Evolutionary conservation across 352 stramenopile genomes (phyloP).

Genomic region (Elongisporangium anandrum): DNA sequence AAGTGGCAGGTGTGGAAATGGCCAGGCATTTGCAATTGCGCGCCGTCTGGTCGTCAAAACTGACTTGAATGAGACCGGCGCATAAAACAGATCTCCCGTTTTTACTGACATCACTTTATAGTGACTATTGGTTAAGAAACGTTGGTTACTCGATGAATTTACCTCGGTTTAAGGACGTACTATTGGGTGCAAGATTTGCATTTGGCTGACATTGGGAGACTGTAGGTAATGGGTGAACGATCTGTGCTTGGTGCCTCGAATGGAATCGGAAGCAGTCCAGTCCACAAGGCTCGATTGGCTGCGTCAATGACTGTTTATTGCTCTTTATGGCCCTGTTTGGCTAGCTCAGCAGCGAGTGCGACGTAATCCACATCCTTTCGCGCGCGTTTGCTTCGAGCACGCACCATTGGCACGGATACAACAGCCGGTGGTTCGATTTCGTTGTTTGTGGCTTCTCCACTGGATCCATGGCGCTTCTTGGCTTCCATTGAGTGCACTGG

Average conservation of each 20-base stretch:
- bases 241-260: not conserved
- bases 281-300: not conserved
- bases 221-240: not conserved
- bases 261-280: not conserved
- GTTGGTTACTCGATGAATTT: not conserved
- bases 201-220: not conserved
- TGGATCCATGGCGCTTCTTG: conserved; percentile 24
- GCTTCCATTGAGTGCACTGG: conserved; percentile 10
- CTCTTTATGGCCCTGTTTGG: conserved; percentile 13
- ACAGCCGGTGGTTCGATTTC: conserved; percentile 3
- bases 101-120: not conserved
- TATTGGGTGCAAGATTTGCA: not conserved
- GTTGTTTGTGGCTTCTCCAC: not conserved
- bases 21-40: not conserved
- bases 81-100: not conserved
- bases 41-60: not conserved
- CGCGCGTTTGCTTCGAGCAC: conserved; percentile 35
- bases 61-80: not conserved
- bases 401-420: conserved; percentile 7
- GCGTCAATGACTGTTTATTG: not conserved
- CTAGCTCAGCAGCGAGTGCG: conserved; percentile 50
- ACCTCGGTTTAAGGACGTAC: not conserved
- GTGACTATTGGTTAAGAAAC: no score
- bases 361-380: conserved; percentile 69
- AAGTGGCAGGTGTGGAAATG: not conserved